These are phyloP conservation scores for Peronospora farinosa DNA, from an alignment of 352 stramenopile genomes.

Conservation along the genomic window DNA sequence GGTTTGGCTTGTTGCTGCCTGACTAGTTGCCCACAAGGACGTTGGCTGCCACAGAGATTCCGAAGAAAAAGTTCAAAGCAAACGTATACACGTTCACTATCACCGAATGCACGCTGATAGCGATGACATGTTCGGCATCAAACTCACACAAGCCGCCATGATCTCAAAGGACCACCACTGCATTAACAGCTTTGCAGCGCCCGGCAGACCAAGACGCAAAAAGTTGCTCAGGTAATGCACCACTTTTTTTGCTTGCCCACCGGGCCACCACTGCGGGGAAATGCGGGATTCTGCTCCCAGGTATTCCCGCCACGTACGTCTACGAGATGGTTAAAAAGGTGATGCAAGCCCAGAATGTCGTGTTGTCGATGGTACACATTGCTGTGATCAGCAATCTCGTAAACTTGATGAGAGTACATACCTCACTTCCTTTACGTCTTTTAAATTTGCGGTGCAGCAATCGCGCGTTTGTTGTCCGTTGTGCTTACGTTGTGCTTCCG, in stretches of 20 bases:
- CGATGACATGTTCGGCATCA: slow-evolving; percentile 53
- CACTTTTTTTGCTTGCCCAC: slow-evolving; percentile 53
- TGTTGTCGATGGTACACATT: slow-evolving; percentile 61
- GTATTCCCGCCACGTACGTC: not conserved
- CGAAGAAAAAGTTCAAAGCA: slow-evolving; percentile 75
- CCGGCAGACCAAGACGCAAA: slow-evolving; percentile 53
- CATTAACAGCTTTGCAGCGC: slow-evolving; percentile 67
- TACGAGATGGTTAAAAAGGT: slow-evolving; percentile 51
- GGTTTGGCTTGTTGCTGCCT: slow-evolving; percentile 68
- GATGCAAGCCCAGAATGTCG: slow-evolving; percentile 49
- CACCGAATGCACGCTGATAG: slow-evolving; percentile 72
- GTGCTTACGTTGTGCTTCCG: slow-evolving; percentile 32
- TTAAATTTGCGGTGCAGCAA: slow-evolving; percentile 68
- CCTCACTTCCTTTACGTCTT: slow-evolving; percentile 67
- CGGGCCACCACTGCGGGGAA: slow-evolving; percentile 70
- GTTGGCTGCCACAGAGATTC: slow-evolving; percentile 71
- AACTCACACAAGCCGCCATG: slow-evolving; percentile 58
- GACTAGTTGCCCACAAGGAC: slow-evolving; percentile 82
- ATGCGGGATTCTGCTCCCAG: slow-evolving; percentile 14
- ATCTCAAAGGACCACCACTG: slow-evolving; percentile 82
- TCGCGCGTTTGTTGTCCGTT: slow-evolving; percentile 59
- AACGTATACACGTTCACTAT: slow-evolving; percentile 56
- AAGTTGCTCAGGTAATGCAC: slow-evolving; percentile 54
- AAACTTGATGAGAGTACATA: slow-evolving; percentile 22
- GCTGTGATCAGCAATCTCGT: slow-evolving; percentile 49